Evolutionary conservation across 345 rosid genomes (phyloP), one percentile per base, ranked within the genome.

Genomic region (Tarenaya hassleriana): DNA sequence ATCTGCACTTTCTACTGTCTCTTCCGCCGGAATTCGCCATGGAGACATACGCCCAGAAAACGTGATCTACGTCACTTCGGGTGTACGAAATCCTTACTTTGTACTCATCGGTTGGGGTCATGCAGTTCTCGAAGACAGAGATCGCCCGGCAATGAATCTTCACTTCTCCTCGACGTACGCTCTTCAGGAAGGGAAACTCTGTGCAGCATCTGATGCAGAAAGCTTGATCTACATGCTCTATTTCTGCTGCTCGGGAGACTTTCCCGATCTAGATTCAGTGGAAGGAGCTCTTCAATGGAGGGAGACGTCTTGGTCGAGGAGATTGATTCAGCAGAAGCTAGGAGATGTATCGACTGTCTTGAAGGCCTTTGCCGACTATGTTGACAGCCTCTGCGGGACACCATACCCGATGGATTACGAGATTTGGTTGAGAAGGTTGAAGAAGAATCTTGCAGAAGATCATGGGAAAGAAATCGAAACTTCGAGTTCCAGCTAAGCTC

Each of bases 341-440:
- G 98, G 98, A 1, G 90, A 88, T 40, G 83, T 88, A 45, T 92
- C 98, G 0, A 73, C 98, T 1, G 69, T 92, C 34, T 57, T 92
- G 63, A 92, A 92, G 74, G 98, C 98, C 9, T 92, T 92, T 73
- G 90, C 97, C n/a, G 98, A 92, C 62, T 92, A 92, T 47, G 96
- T 92, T 15, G 97, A 92, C 57, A 92, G 98, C 68, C 73, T 92
- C 10, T 88, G 98, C 31, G 98, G 98, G 52, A 92, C 98, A 0
- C 98, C 98, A 3, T 92, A 92, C 67, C 97, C 98, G n/a, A 76
- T 92, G 60, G 98, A 88, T 69, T 85, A 83, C 47, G 86, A 83
- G 17, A 88, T 88, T 60, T 92, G 98, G 98, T 63, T 92, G 41
- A 77, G 94, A 71, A 72, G 97, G 64, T 62, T 92, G 57, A 77